Evolutionary conservation across 2,329 filamentous ascomycete genomes (phyloP), one percentile per base, ranked within the genome.

Genomic region (Trichoderma semiorbis): DNA sequence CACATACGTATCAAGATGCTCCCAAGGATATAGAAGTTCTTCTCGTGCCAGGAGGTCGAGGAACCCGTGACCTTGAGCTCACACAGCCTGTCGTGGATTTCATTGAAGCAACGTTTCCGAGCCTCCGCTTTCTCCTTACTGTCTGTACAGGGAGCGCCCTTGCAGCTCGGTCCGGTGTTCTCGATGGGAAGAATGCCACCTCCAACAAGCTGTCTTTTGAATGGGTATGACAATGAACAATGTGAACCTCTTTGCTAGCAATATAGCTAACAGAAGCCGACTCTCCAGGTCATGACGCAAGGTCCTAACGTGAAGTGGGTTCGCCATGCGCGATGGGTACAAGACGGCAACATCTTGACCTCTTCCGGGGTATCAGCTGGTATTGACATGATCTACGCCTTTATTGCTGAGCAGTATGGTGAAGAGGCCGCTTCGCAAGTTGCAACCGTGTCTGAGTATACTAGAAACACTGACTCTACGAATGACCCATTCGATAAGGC

Each of bases 271-370:
- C 18, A 16, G 10, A 7, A 1, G 0, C 14, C 3, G 1, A 8
- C 5, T 21, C 6, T 24, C 18, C 3, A 67, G 80, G 79, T 85
- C 2, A 81, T 79, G 8, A 76, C 79, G 0, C 77, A 82, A 18
- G 81, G 85, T 0, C 80, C 83, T 0, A 79, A 83, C 0, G 85
- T 88, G 0, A 78, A 84, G 0, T 92, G 90, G 90, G 79, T 88
- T 18, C 78, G 81, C 0, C 81, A 83, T 57, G 89, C 89, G 10
- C 82, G 90, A 60, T 91, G 89, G 89, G 86, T 90, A 0, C 81
- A 80, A 0, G 88, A 90, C 76, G 88, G 86, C 2, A 88, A 90
- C 69, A 81, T 90, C 2, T 91, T 89, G 89, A 89, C 86, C 0
- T 86, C 85, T 2, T 88, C 87, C 0, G 89, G 90, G 0, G 85